phyloP scores from a whole-genome alignment of 2,329 filamentous ascomycete species.

The Fusarium ramigenum region DNA sequence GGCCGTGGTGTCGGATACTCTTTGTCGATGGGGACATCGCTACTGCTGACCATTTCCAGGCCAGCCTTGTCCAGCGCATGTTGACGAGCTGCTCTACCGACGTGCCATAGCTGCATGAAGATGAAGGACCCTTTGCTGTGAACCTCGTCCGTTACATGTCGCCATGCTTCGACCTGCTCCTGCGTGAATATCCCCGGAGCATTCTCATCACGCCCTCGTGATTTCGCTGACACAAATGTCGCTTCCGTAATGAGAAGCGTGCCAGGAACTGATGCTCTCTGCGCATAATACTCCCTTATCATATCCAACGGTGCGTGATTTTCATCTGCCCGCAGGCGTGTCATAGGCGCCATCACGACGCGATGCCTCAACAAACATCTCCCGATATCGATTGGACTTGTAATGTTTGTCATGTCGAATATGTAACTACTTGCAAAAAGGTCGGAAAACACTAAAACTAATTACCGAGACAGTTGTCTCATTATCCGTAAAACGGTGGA shows the following conservation, averaged over 20 bases:
- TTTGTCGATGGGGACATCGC: background rate
- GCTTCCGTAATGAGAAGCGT: conserved; percentile 28
- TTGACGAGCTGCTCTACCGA: conserved; percentile 8
- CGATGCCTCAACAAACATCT: conserved; percentile 13
- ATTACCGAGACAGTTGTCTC: background rate
- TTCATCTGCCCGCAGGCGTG: conserved; percentile 1
- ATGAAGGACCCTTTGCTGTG: conserved; percentile 10
- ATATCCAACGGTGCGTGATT: conserved; percentile 10
- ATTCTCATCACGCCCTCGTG: conserved; percentile 6
- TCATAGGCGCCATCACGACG: conserved; percentile 24
- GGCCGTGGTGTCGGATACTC: background rate
- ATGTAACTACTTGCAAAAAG: background rate
- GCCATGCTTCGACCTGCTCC: conserved; percentile 9
- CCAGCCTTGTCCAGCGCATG: background rate
- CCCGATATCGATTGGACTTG: conserved; percentile 1
- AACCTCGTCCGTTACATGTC: background rate
- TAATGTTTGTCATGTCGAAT: background rate
- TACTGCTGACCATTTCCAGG: conserved; percentile 18
- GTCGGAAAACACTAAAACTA: background rate
- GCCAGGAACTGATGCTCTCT: conserved; percentile 19
- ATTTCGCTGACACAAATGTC: background rate
- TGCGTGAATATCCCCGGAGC: background rate
- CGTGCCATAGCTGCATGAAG: conserved; percentile 25
- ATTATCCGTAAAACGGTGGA: background rate
- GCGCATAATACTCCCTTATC: conserved; percentile 20